Evolutionary conservation across 371 early-diverging fungal species (phyloP), one percentile per base, ranked within the genome.

Genomic region (Circinella umbellata): DNA sequence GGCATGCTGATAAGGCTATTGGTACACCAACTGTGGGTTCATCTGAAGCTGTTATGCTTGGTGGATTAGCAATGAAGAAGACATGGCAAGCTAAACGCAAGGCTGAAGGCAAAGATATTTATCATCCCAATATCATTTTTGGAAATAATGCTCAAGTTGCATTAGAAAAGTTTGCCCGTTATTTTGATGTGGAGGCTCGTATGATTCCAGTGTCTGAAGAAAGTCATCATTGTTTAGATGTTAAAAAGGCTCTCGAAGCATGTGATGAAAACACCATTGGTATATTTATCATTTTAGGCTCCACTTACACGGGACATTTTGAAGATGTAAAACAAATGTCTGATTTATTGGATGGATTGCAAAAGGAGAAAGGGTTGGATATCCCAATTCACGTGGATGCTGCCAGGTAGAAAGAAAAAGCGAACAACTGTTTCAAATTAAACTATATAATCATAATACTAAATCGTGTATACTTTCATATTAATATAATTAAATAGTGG

Each of bases 201-300:
- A 59, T 88, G 61, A 86, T 90, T 18, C 83, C 83, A 4, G 87
- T 91, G 39, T 74, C 79, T 5, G 81, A 76, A 47, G 74, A 80
- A 39, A 78, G 79, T 54, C 79, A 74, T 49, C 86, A 80, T 69
- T 80, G 80, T 46, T 68, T 88, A 20, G 86, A 88, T 72, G 68
- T 72, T 46, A 47, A 84, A 18, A 80, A 86, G 66, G 90, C 90
- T 35, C 67, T 84, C 13, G 79, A 82, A 38, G 74, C 84, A 46
- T 76, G 85, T 53, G 90, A 92, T 76, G 93, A 91, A 69, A 92
- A 92, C 78, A 92, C 93, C 15, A 89, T 92, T 49, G 93, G 91
- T 60, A 73, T 91, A 59, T 83, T 76, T 71, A 74, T 84, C 53
- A 92, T 86, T 47, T 80, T 93, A 34, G 73, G 93, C 18, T 87